Evolutionary conservation across 208 protist genomes (phyloP).

Genomic region (Porcisia hertigi): DNA sequence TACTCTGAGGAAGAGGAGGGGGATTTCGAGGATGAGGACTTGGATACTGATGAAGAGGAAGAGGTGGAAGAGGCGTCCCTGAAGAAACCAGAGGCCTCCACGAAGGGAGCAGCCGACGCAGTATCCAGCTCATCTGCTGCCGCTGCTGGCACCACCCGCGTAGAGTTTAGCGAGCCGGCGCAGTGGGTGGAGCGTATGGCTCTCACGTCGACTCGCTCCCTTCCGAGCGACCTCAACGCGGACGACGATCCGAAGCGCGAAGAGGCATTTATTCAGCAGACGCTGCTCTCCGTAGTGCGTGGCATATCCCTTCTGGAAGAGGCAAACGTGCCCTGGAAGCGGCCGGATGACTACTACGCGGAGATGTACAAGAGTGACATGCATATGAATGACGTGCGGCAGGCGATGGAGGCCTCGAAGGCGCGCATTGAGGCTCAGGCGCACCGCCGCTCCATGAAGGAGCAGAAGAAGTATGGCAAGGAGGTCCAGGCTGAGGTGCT

Average conservation of each 20-base stretch:
- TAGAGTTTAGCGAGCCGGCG: constrained; percentile 87
- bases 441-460: constrained; percentile 89
- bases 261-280: constrained; percentile 94
- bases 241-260: constrained; percentile 92
- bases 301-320: constrained; percentile 80
- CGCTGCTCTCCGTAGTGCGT: constrained; percentile 76
- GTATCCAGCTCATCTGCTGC: constrained; percentile 12
- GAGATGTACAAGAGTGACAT: constrained; percentile 97
- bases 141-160: constrained; percentile 24
- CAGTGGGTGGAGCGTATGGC: constrained; percentile 93
- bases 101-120: background rate
- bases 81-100: background rate
- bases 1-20: constrained; percentile 5
- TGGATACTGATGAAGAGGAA: constrained; percentile 28
- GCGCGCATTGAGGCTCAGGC: constrained; percentile 78
- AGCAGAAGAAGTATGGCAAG: constrained; percentile 96
- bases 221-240: constrained; percentile 80
- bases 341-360: constrained; percentile 95
- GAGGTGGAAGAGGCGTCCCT: constrained; percentile 8
- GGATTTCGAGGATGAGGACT: constrained; percentile 5
- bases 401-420: constrained; percentile 86
- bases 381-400: constrained; percentile 94
- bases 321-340: constrained; percentile 79
- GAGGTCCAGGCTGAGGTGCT: constrained; percentile 94
- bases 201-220: constrained; percentile 77